These are phyloP conservation scores for Stylosanthes scabra DNA, from an alignment of 331 rosid species.

Conservation along the genomic window DNA sequence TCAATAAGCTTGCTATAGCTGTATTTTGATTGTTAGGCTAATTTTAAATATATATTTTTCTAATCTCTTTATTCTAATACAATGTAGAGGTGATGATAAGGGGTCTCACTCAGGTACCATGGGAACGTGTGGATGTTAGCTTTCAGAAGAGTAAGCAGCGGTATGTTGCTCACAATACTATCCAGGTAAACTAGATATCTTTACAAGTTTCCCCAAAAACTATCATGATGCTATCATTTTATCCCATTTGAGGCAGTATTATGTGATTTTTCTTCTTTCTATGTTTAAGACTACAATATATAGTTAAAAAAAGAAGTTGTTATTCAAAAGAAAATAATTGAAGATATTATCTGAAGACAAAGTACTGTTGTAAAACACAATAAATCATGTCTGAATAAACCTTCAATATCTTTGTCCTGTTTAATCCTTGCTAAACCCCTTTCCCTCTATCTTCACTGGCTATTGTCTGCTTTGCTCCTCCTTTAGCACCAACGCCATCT, in stretches of 20 bases:
- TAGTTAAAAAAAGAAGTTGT: not conserved
- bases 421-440: no score
- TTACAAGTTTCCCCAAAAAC: not conserved
- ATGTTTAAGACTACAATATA: slow-evolving; percentile 11
- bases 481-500: no score
- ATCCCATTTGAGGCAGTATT: slow-evolving; percentile 24
- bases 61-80: slow-evolving; percentile 31
- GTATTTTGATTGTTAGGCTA: slow-evolving; percentile 25
- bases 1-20: slow-evolving; percentile 11
- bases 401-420: no score
- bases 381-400: no score
- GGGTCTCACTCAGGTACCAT: slow-evolving; percentile 86
- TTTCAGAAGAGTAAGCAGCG: slow-evolving; percentile 80
- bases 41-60: slow-evolving; percentile 26
- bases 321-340: not conserved
- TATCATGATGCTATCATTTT: not conserved
- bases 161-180: slow-evolving; percentile 89
- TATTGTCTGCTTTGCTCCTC: no score
- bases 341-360: slow-evolving; percentile 2
- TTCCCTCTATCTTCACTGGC: no score
- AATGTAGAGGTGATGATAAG: slow-evolving; percentile 83
- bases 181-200: slow-evolving; percentile 70
- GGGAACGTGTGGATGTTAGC: slow-evolving; percentile 98
- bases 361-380: not conserved
- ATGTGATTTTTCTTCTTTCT: slow-evolving; percentile 13